These are phyloP conservation scores for Ganoderma sinense DNA, from an alignment of 1,284 basidiomycete species.

Conservation along the genomic window DNA sequence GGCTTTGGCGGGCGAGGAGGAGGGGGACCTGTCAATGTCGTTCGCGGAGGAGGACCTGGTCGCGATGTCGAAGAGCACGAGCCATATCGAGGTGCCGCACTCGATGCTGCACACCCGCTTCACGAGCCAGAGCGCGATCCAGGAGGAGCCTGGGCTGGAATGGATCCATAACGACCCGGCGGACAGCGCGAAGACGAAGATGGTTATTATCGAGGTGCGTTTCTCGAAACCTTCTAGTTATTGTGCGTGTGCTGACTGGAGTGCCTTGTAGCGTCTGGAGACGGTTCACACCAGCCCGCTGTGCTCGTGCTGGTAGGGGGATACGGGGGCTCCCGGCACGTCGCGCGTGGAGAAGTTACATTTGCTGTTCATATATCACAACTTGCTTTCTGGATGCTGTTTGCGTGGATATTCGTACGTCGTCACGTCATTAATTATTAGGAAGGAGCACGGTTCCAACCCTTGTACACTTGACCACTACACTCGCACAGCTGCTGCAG, in stretches of 20 bases:
- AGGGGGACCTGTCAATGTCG: conserved; percentile 49
- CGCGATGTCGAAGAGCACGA: conserved; percentile 76
- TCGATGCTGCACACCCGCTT: conserved; percentile 51
- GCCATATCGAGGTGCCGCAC: conserved; percentile 63
- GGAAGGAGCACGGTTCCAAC: conserved; percentile 15
- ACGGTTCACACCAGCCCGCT: conserved; percentile 71
- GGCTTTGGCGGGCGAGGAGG: conserved; percentile 22
- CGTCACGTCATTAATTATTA: conserved; percentile 5
- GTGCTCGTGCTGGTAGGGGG: conserved; percentile 71
- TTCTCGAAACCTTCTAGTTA: neutral
- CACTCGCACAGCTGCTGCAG: conserved; percentile 5
- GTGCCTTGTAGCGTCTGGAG: conserved; percentile 67
- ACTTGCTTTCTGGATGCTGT: conserved; percentile 27
- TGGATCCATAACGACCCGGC: conserved; percentile 68
- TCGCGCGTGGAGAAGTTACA: conserved; percentile 3
- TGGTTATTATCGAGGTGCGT: conserved; percentile 76
- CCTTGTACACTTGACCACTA: conserved; percentile 1
- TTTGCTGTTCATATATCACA: conserved; percentile 11
- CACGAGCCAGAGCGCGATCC: conserved; percentile 44
- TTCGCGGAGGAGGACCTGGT: conserved; percentile 77
- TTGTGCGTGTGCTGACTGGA: neutral
- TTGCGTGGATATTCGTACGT: conserved; percentile 13
- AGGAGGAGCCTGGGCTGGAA: conserved; percentile 57
- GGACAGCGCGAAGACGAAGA: conserved; percentile 56
- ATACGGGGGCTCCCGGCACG: neutral